Base-by-base conservation (phyloP, 1,284 basidiomycete species). In the Fomitiporia mediterranea region DNA sequence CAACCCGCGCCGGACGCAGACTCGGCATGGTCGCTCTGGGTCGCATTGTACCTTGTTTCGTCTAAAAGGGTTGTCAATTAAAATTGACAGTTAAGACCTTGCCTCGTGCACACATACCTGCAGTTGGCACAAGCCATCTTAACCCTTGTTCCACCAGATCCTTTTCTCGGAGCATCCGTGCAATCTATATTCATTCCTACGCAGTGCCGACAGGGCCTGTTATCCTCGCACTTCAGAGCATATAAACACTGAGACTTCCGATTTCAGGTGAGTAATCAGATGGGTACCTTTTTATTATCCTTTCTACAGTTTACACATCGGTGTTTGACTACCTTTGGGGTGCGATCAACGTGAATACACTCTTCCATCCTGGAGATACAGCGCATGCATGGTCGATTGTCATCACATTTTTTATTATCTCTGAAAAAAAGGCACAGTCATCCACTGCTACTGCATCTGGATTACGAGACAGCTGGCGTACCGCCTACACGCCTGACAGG, bases 321-420 rank as follows among this genome's bases (percentile, higher is more conserved):
- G 49, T 80, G 65, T 58, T 79, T 80, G 57, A 79, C 74, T 30
- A 76, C 70, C 62, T 82, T 82, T 3, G 80, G 77, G 8, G 74
- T 74, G 21, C 79, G 76, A 11, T 67, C 70, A 15, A 82, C 72
- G 57, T 81, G 79, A n/a, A 83, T 62, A 62, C 82, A 84, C 39
- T 76, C 73, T 61, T 81, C 78, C 5, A 67, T 68, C 25, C 80
- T 73, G 13, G 74, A 66, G n/a, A 79, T 67, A 63, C 81, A 83
- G 25, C 81, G 74, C 57, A 72, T 70, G 65, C 81, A 84, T 4
- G 82, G 82, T 15, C 81, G 74, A 57, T 79, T 74, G 62, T 83
- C 75, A 47, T 83, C 80, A 62, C 78, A 80, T 77, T 83, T 83
- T 65, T 83, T 83, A 60, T 82, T 82, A 61, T 82, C 80, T 37